Base-by-base conservation (phyloP, 2,329 filamentous ascomycete species). In the Coleophoma cylindrospora region DNA sequence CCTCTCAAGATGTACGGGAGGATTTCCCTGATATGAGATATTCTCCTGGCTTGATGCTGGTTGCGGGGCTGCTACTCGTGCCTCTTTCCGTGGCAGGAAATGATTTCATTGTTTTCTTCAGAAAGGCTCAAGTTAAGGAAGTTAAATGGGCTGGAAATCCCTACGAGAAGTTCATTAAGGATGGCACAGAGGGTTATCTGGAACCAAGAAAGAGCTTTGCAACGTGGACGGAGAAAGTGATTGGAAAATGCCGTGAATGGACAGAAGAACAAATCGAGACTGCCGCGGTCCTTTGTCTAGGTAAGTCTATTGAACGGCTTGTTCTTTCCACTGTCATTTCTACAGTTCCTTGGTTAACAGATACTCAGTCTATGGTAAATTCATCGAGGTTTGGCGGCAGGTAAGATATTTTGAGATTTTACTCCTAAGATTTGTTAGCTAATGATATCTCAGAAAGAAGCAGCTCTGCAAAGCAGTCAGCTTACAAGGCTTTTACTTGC, bases 51-150 rank as follows among this genome's bases (percentile, higher is more conserved):
- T 94, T 96, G 61, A 77, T 83, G 51, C 71, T 84, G 17, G 81
- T 96, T 50, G 87, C 89, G 0, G 91, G 91, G 0, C 68, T 95
- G 44, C 71, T 96, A 0, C 84, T 95, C 48, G 89, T 96, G 0
- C 91, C 91, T 0, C 70, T 96, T 2, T 91, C 87, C 14, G 74
- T 80, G 1, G 81, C 81, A 2, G 91, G 91, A 1, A 75, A 74
- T 32, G 91, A 96, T 59, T 96, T 96, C 60, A 95, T 96, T 40
- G 87, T 91, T 0, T 95, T 96, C 64, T 95, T 95, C 70, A 81
- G 91, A n/a, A 85, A 78, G 57, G 84, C 85, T 0, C 88, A 91
- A 60, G 65, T 82, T 27, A 86, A 79, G 61, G 85, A 89, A 67
- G 89, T 88, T 17, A 91, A 86, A 66, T 57, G 86, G 90, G 90